Conservation (phyloP, 257 asterid species). For the Mentha longifolia region DNA sequence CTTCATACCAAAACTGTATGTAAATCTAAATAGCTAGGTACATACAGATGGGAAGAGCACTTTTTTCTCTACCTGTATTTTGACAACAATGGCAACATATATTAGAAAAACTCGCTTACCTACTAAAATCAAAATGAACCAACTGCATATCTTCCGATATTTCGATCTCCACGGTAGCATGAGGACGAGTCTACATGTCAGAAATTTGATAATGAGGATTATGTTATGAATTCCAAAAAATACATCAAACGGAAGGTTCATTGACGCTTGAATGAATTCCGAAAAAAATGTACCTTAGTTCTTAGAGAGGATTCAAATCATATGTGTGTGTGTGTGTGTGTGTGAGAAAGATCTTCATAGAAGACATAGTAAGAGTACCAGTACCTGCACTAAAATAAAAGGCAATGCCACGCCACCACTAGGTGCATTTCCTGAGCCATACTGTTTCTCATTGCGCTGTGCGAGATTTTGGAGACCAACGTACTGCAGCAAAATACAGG, state of each 20-base stretch:
- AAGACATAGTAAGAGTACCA: constrained; percentile 46
- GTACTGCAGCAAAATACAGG: constrained; percentile 49
- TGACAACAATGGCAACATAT: not conserved
- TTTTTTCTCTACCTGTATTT: not conserved
- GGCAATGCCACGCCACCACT: constrained; percentile 91
- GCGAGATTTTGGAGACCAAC: constrained; percentile 79
- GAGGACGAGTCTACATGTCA: constrained; percentile 84
- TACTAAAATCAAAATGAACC: constrained; percentile 91
- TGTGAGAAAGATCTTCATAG: not conserved
- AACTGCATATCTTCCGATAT: constrained; percentile 99
- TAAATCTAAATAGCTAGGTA: not conserved
- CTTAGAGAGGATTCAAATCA: not conserved
- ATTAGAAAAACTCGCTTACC: constrained; percentile 44
- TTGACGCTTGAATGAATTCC: constrained; percentile 5
- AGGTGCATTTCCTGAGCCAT: constrained; percentile 84
- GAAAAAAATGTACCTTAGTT: not conserved
- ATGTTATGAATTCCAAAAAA: constrained; percentile 2
- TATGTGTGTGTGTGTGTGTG: not conserved
- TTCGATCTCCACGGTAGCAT: constrained; percentile 96
- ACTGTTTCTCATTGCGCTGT: constrained; percentile 68
- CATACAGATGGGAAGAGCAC: not conserved
- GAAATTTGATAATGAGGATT: constrained; percentile 23
- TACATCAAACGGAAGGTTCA: not conserved
- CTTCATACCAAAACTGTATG: not conserved
- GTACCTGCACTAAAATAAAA: constrained; percentile 91